phyloP scores from a whole-genome alignment of 352 stramenopile species.

The Phytophthora melonis region DNA sequence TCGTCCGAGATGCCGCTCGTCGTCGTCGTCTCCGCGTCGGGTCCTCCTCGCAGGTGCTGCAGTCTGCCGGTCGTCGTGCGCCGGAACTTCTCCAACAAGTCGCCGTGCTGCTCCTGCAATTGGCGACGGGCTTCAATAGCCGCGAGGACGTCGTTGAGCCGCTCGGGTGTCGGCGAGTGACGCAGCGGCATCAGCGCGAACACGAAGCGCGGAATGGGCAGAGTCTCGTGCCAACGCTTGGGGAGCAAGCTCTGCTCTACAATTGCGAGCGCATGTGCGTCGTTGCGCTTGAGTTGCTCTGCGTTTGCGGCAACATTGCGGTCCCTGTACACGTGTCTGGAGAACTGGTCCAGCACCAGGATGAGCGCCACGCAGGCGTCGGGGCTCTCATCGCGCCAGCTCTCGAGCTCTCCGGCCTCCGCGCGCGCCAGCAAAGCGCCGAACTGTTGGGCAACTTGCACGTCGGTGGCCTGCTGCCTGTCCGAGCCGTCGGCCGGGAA shows the following conservation, averaged over 20 bases:
- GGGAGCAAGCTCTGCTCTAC: slow-evolving; percentile 55
- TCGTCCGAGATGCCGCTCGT: slow-evolving; percentile 49
- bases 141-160: slow-evolving; percentile 62
- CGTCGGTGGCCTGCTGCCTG: slow-evolving; percentile 54
- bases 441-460: slow-evolving; percentile 52
- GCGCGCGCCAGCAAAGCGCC: slow-evolving; percentile 48
- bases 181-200: slow-evolving; percentile 90
- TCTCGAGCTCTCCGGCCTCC: slow-evolving; percentile 54
- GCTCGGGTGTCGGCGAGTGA: slow-evolving; percentile 73
- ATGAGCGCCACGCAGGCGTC: slow-evolving; percentile 79
- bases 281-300: slow-evolving; percentile 47
- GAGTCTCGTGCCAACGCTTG: slow-evolving; percentile 56
- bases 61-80: slow-evolving; percentile 82
- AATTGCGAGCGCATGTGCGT: slow-evolving; percentile 56
- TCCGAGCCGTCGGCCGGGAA: slow-evolving; percentile 65
- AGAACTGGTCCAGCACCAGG: slow-evolving; percentile 90
- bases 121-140: slow-evolving; percentile 57
- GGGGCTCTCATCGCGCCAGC: slow-evolving; percentile 46
- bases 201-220: slow-evolving; percentile 68
- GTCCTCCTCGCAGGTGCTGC: slow-evolving; percentile 53
- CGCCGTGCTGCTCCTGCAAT: slow-evolving; percentile 59
- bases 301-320: slow-evolving; percentile 26
- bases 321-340: slow-evolving; percentile 77
- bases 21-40: slow-evolving; percentile 21
- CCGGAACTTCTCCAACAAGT: slow-evolving; percentile 85